Percentiles rank a stretch among this genome's conserved stretches.
These are phyloP conservation scores for Podospora conica DNA, from an alignment of 495 filamentous ascomycete genomes.

Conservation along the genomic window DNA sequence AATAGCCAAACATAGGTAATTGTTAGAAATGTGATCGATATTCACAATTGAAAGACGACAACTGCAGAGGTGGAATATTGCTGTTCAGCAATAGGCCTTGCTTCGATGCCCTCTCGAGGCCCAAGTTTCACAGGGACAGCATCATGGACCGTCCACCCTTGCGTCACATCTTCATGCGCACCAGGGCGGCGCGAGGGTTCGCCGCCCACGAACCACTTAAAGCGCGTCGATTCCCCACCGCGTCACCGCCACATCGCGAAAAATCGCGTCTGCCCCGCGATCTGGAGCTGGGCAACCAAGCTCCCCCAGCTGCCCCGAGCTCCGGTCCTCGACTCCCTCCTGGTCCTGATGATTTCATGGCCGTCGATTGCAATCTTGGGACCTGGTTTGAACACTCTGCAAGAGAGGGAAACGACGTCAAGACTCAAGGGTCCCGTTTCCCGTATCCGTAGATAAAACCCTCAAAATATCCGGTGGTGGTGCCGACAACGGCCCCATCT, in stretches of 20 bases:
- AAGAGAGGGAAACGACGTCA: neutral
- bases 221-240: slow-evolving; percentile 1
- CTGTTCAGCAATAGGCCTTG: neutral
- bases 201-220: slow-evolving; percentile 9
- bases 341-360: slow-evolving; percentile 8
- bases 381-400: neutral
- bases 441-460: neutral
- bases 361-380: neutral
- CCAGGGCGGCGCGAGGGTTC: neutral
- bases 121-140: slow-evolving; percentile 3
- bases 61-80: neutral
- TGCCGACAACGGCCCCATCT: neutral
- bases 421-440: neutral
- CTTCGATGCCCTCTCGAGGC: neutral
- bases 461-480: neutral
- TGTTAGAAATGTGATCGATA: neutral
- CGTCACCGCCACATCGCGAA: slow-evolving; percentile 13
- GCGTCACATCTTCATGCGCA: slow-evolving; percentile 19
- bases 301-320: neutral
- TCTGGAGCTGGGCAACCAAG: neutral
- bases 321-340: neutral
- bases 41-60: neutral
- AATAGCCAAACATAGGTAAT: too few species aligned
- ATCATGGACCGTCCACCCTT: slow-evolving; percentile 12
- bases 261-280: slow-evolving; percentile 12